These are phyloP conservation scores for Pythium coloratum DNA, from an alignment of 352 stramenopile species.

Conservation along the genomic window DNA sequence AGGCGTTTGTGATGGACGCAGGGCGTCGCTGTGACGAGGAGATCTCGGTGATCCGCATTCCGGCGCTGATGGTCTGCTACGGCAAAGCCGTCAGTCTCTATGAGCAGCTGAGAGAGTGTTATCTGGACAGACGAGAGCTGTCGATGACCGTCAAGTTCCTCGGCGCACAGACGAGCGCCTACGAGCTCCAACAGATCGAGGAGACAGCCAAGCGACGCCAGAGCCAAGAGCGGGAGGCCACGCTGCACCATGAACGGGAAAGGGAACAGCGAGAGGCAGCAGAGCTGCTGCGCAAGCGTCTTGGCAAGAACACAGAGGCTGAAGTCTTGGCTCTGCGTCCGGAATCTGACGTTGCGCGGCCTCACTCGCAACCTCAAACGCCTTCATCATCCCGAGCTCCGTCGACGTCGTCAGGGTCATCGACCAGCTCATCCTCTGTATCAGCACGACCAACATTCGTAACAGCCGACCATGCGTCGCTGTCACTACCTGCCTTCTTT, in stretches of 20 bases:
- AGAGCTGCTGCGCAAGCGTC: slow-evolving; percentile 50
- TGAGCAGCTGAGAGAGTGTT: slow-evolving; percentile 48
- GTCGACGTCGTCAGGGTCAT: background rate
- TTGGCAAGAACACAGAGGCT: slow-evolving; percentile 26
- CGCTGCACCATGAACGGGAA: slow-evolving; percentile 38
- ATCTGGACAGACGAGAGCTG: slow-evolving; percentile 43
- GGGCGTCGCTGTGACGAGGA: slow-evolving; percentile 33
- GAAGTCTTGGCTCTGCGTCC: background rate
- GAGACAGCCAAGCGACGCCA: slow-evolving; percentile 26
- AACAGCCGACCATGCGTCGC: background rate
- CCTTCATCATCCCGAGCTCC: background rate
- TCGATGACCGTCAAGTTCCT: slow-evolving; percentile 59
- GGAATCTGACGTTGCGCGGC: background rate
- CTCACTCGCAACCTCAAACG: background rate
- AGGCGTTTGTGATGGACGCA: slow-evolving; percentile 76
- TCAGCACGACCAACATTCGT: background rate
- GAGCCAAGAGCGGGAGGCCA: slow-evolving; percentile 26
- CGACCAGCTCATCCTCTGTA: background rate
- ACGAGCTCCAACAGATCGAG: slow-evolving; percentile 55
- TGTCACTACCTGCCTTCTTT: background rate
- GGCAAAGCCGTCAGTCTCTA: slow-evolving; percentile 46
- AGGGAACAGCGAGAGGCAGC: slow-evolving; percentile 49
- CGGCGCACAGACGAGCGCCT: slow-evolving; percentile 46
- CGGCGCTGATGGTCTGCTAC: slow-evolving; percentile 62
- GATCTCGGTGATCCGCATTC: slow-evolving; percentile 41